A percentile compares a stretch with the other conserved stretches of the same genome.
Conservation (phyloP, 2,329 filamentous ascomycete species). For the Penicillium sp. region DNA sequence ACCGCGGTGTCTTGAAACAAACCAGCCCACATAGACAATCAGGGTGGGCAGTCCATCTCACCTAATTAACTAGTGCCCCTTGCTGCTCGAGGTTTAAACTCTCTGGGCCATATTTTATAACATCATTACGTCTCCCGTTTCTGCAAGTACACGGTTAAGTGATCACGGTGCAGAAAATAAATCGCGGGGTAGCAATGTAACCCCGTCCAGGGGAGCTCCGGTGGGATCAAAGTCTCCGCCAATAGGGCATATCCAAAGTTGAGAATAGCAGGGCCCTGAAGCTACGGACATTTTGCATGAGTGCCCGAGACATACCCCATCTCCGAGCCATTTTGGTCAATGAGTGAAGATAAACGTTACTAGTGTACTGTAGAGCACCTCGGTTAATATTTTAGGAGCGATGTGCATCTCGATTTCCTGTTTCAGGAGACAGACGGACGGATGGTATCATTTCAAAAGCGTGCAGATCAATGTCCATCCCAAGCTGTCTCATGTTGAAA, state of each 20-base stretch:
- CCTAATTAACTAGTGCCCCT: too few species aligned
- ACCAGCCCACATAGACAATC: neutral
- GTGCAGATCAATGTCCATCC: neutral
- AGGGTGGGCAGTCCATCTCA: neutral
- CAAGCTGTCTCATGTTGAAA: neutral
- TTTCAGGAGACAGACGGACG: neutral
- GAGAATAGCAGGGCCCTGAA: neutral
- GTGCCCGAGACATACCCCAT: neutral
- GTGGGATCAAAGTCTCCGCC: neutral
- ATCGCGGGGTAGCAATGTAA: conserved; percentile 1
- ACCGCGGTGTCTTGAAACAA: neutral
- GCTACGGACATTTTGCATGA: neutral
- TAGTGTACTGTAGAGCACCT: neutral
- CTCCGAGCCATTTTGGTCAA: neutral
- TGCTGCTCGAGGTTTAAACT: neutral
- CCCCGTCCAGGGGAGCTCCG: neutral
- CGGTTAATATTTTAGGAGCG: neutral
- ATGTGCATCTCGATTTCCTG: neutral
- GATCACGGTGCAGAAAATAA: neutral
- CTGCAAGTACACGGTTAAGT: neutral
- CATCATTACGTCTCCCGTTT: neutral
- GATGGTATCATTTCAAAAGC: neutral
- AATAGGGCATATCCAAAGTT: neutral
- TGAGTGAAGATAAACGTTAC: neutral
- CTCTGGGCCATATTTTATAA: neutral